Conservation (phyloP, 352 stramenopile genomes). For the Globisporangium splendens region DNA sequence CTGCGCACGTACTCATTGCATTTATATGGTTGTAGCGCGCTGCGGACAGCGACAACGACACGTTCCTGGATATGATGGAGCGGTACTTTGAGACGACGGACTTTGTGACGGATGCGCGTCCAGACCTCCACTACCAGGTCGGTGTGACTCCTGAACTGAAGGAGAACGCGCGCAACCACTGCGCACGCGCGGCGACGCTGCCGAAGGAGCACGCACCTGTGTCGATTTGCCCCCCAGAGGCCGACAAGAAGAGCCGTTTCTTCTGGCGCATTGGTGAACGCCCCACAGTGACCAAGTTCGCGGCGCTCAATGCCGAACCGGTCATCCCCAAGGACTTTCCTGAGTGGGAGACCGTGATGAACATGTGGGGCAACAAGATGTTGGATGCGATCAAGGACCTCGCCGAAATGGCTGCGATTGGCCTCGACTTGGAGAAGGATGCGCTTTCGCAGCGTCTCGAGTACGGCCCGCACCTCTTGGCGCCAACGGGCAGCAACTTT, state of each 20-base stretch:
- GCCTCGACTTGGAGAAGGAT: conserved; percentile 81
- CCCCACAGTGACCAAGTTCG: conserved; percentile 73
- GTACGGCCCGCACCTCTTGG: conserved; percentile 86
- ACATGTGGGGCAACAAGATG: conserved; percentile 92
- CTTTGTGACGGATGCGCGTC: conserved; percentile 84
- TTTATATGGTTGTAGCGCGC: conserved; percentile 31
- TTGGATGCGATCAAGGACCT: conserved; percentile 72
- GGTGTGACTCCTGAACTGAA: conserved; percentile 86
- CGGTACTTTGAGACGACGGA: conserved; percentile 89
- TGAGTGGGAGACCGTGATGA: conserved; percentile 88
- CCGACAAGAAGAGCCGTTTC: conserved; percentile 93
- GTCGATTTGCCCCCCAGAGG: conserved; percentile 84
- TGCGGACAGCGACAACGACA: conserved; percentile 67
- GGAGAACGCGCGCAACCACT: conserved; percentile 87
- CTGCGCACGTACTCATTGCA: no score
- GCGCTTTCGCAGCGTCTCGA: conserved; percentile 77
- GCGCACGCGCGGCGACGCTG: conserved; percentile 44
- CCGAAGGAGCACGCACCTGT: conserved; percentile 62
- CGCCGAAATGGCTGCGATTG: conserved; percentile 84
- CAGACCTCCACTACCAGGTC: conserved; percentile 88
- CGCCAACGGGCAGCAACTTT: conserved; percentile 89
- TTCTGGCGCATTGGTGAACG: conserved; percentile 91
- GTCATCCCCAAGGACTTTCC: conserved; percentile 84
- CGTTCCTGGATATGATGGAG: conserved; percentile 93
- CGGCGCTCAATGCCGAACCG: conserved; percentile 83